phyloP scores from a whole-genome alignment of 768 basidiomycete species.

The Rubroboletus pulcherrimus region DNA sequence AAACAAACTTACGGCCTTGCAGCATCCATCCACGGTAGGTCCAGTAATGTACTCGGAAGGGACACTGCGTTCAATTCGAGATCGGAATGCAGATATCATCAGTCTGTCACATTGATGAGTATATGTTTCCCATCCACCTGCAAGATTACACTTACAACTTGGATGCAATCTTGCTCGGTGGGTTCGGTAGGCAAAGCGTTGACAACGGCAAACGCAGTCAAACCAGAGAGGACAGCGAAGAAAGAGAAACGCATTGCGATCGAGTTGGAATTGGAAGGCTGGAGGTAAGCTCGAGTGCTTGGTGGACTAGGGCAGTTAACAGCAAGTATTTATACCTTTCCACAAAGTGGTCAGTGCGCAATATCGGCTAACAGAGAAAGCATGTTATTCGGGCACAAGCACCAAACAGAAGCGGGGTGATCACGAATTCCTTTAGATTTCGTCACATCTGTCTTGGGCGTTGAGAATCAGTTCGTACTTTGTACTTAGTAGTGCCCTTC shows the following conservation, averaged over 20 bases:
- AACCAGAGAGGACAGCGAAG: neutral
- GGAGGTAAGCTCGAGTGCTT: neutral
- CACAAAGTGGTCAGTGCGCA: neutral
- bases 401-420: too few relatives aligned
- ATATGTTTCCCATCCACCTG: neutral
- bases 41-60: neutral
- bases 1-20: neutral
- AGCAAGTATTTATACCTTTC: neutral
- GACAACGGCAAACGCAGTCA: neutral
- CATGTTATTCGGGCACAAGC: neutral
- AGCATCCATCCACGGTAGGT: neutral
- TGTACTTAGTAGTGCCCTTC: too few relatives aligned
- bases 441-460: too few relatives aligned
- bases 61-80: neutral
- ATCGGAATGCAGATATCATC: too few relatives aligned
- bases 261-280: neutral
- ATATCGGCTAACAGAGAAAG: neutral
- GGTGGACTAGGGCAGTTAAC: neutral
- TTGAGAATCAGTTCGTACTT: too few relatives aligned
- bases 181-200: neutral
- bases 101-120: neutral
- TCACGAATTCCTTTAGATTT: too few relatives aligned
- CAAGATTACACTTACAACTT: neutral
- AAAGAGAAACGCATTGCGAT: neutral
- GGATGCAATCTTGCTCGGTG: too few relatives aligned